Evolutionary conservation across 139 green algal species (phyloP).

Genomic region (Micromonas pusilla): DNA sequence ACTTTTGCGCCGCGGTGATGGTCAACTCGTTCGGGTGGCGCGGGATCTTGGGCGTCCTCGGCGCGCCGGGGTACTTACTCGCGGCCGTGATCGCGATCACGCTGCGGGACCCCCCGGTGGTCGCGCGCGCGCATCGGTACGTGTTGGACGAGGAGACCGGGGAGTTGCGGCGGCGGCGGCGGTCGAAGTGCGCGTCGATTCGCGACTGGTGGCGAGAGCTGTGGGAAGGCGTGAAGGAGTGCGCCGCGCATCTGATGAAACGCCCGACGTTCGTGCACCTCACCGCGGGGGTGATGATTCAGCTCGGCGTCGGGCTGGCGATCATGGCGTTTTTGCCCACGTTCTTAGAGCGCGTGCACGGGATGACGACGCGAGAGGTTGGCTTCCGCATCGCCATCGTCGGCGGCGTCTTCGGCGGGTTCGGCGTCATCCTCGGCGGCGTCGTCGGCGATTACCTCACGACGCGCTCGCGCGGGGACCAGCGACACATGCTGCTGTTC

Average conservation of each 20-base stretch:
- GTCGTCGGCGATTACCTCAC: background rate
- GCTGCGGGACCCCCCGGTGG: background rate
- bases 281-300: background rate
- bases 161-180: background rate
- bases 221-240: background rate
- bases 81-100: background rate
- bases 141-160: too few species aligned
- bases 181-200: background rate
- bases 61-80: background rate
- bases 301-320: constrained; percentile 1
- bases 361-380: background rate
- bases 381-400: background rate
- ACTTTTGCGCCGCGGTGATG: background rate
- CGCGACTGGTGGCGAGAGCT: background rate
- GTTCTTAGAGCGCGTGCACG: background rate
- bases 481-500: background rate
- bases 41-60: background rate
- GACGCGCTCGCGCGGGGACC: background rate
- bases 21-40: background rate
- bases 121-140: too few species aligned
- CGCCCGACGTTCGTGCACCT: background rate
- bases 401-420: background rate
- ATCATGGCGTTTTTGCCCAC: constrained; percentile 9
- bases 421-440: background rate
- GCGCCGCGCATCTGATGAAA: background rate